phyloP scores from a whole-genome alignment of 345 rosid genomes.

The Zanthoxylum bungeanum region DNA sequence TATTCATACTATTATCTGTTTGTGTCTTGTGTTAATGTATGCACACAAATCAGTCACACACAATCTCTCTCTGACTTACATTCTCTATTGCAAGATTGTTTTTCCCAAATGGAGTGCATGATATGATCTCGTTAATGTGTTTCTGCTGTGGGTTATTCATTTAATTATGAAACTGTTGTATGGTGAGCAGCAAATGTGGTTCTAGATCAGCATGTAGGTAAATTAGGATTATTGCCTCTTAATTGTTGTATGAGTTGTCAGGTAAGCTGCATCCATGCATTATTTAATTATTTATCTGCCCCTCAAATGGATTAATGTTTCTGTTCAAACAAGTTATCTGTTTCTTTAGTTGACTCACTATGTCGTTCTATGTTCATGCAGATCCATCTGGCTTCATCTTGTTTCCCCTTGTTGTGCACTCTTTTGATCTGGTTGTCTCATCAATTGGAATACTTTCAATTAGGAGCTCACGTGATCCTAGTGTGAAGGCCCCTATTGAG shows the following conservation, averaged over 20 bases:
- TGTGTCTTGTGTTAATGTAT: background rate
- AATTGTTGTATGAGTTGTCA: background rate
- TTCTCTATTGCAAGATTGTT: background rate
- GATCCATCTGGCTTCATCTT: constrained; percentile 98
- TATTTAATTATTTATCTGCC: background rate
- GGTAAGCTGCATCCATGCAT: background rate
- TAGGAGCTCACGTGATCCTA: constrained; percentile 71
- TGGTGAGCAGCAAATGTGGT: background rate
- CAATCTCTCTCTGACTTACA: background rate
- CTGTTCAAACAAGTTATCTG: background rate
- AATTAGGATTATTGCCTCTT: constrained; percentile 2
- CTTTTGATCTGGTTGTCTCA: constrained; percentile 92
- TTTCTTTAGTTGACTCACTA: constrained; percentile 14
- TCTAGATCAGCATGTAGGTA: background rate
- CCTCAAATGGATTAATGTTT: constrained; percentile 1
- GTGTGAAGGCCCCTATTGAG: constrained; percentile 69
- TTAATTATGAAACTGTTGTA: background rate
- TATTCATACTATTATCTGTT: background rate
- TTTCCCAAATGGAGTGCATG: background rate
- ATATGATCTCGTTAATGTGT: background rate
- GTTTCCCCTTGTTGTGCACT: constrained; percentile 97
- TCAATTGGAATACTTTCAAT: constrained; percentile 91
- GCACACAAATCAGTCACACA: background rate
- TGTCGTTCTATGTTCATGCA: constrained; percentile 42
- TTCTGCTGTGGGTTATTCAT: background rate